Conservation (phyloP, 805 yeast genomes). For the Nematodospora valgi region DNA sequence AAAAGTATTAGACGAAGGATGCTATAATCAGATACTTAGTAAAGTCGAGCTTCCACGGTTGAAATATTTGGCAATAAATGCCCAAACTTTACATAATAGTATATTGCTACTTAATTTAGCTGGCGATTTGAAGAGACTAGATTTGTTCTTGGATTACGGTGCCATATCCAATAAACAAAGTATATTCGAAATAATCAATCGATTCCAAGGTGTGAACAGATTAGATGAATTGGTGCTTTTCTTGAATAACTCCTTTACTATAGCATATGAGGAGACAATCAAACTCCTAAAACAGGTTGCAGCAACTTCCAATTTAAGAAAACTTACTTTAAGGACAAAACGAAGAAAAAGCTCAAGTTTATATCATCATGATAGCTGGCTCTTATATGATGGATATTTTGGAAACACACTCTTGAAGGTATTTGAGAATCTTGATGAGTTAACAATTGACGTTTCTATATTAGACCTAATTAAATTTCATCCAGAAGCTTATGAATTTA, state of each 20-base stretch:
- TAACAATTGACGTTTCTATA: constrained; percentile 5
- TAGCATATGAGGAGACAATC: constrained; percentile 7
- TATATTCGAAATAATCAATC: not conserved
- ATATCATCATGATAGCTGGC: constrained; percentile 5
- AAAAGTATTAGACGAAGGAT: constrained; percentile 18
- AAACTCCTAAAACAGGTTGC: constrained; percentile 1
- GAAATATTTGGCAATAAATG: constrained; percentile 16
- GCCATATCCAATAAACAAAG: not conserved
- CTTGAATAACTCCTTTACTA: constrained; percentile 5
- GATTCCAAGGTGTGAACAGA: not conserved
- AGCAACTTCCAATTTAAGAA: not conserved
- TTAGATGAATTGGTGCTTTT: constrained; percentile 4
- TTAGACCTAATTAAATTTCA: constrained; percentile 9
- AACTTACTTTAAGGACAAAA: constrained; percentile 3
- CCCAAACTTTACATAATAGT: constrained; percentile 10
- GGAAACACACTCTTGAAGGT: constrained; percentile 6
- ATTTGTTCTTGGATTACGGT: constrained; percentile 7
- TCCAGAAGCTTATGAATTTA: constrained; percentile 1
- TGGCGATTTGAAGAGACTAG: constrained; percentile 2
- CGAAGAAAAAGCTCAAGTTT: constrained; percentile 3
- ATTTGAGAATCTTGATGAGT: not conserved
- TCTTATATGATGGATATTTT: not conserved
- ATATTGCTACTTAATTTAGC: not conserved
- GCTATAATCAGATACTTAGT: not conserved
- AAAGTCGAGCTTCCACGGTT: constrained; percentile 4